A percentile compares a stretch with the other conserved stretches of the same genome.
Evolutionary conservation across 2,329 filamentous ascomycete genomes (phyloP).

Genomic region (Coniochaeta pulveracea): DNA sequence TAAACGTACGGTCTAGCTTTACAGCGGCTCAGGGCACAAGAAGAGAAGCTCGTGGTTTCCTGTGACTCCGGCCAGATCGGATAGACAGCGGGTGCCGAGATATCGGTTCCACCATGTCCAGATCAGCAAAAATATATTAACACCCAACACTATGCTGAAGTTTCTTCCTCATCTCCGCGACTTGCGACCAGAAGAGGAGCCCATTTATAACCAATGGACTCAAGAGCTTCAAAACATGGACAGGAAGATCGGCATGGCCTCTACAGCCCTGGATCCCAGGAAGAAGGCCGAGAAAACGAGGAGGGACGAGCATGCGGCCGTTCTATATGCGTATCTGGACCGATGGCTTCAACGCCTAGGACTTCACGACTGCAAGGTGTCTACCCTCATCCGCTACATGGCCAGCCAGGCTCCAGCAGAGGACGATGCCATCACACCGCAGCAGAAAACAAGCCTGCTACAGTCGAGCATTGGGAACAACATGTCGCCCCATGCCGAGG

Average conservation of each 20-base stretch:
- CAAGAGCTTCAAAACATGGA: conserved; percentile 47
- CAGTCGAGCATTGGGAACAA: conserved; percentile 32
- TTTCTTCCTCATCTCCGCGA: conserved; percentile 50
- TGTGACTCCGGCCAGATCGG: conserved; percentile 35
- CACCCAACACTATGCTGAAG: conserved; percentile 47
- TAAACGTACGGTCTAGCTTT: conserved; percentile 23
- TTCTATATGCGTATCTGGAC: conserved; percentile 41
- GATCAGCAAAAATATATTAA: conserved; percentile 47
- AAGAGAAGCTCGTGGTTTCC: conserved; percentile 21
- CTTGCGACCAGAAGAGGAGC: conserved; percentile 38
- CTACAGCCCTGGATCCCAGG: conserved; percentile 27
- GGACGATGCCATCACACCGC: conserved; percentile 36
- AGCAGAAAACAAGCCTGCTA: conserved; percentile 40
- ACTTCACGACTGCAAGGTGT: conserved; percentile 39
- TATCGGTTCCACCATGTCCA: conserved; percentile 51
- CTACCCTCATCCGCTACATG: conserved; percentile 41
- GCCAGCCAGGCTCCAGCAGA: conserved; percentile 32
- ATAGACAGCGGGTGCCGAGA: conserved; percentile 39
- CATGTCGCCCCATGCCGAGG: conserved; percentile 28
- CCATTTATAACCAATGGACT: conserved; percentile 43
- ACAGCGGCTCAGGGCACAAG: conserved; percentile 21
- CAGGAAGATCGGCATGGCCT: conserved; percentile 43
- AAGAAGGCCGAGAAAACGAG: conserved; percentile 38
- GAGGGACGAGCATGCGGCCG: conserved; percentile 38
- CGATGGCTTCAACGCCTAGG: conserved; percentile 37